Evolutionary conservation across 495 filamentous ascomycete species (phyloP).

Genomic region (Mytilinidion resinicola): DNA sequence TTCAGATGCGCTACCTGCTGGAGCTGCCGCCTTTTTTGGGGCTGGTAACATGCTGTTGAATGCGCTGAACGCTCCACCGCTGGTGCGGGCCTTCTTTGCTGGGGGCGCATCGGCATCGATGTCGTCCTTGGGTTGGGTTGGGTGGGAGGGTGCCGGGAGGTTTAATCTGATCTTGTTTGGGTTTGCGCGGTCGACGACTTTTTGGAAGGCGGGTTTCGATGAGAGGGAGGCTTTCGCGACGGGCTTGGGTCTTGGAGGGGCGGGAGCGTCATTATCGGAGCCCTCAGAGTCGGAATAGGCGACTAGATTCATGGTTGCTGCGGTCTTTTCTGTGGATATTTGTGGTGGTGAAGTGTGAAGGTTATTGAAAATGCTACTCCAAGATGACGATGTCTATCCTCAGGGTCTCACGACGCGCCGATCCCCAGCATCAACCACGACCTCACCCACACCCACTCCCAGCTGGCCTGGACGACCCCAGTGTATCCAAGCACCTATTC

Average conservation of each 20-base stretch:
- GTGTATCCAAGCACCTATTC: not conserved
- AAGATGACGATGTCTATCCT: not conserved
- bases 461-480: constrained; percentile 23
- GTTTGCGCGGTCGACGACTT: constrained; percentile 71
- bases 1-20: constrained; percentile 37
- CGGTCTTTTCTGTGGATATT: not conserved
- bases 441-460: constrained; percentile 1
- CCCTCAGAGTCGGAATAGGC: constrained; percentile 66
- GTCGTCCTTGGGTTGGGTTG: constrained; percentile 33
- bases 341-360: constrained; percentile 9
- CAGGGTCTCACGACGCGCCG: not conserved
- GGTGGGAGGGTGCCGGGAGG: constrained; percentile 50
- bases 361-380: not conserved
- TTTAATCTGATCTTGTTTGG: constrained; percentile 76
- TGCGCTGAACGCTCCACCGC: constrained; percentile 56
- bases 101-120: constrained; percentile 53
- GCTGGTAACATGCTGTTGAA: constrained; percentile 86
- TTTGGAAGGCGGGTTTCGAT: constrained; percentile 55
- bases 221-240: constrained; percentile 26
- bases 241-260: constrained; percentile 31
- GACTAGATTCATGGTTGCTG: constrained; percentile 33
- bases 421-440: constrained; percentile 2
- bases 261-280: constrained; percentile 53
- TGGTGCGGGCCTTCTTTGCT: constrained; percentile 60
- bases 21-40: constrained; percentile 54